Base-by-base conservation (phyloP, 352 stramenopile genomes). In the Sclerospora graminicola region DNA sequence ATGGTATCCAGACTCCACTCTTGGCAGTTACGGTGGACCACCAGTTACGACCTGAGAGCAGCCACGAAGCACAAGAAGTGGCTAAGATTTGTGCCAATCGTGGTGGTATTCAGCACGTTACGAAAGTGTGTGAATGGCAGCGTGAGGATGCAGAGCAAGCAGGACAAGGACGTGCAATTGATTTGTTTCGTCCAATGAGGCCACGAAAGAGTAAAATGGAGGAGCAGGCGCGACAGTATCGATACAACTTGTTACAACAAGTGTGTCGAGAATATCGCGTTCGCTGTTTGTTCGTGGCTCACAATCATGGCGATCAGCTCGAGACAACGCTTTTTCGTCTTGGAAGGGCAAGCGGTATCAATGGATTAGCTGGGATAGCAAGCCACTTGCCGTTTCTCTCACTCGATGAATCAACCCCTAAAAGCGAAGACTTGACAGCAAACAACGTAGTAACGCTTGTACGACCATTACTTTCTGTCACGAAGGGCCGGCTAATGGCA, bases 1-100 rank as follows among this genome's bases (percentile, higher is more conserved):
- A 70, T 8, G 18, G 47, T 24, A 69, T 88, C 27, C 44, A 60
- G 21, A 84, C 71, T 8, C 69, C 73, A 29, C 66, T 93, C 8
- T 50, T 93, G 14, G 81, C 76, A 5, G 74, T 93, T 48, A 90
- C 75, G 10, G 70, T 93, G 34, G 76, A 93, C 43, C 81, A 93
- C 46, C 57, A 54, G 20, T 56, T 93, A 16, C 78, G 81, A 6
- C 8, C 18, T 0, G 79, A 89, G 47, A 93, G 81, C 36, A 48
- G 57, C 4, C 54, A 63, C 0, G 81, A 93, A 59, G 81, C 79
- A 4, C 39, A 47, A 2, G 49, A 70, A 31, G 68, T 90, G 6
- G 65, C 63, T 0, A 45, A 50, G 4, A 65, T 84, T 26, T 73
- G 75, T 53, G 23, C 34, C 8, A 34, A 65, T 8, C 33, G 41